These are phyloP conservation scores for Silene latifolia DNA, from an alignment of 148 eudicot species.

Conservation along the genomic window DNA sequence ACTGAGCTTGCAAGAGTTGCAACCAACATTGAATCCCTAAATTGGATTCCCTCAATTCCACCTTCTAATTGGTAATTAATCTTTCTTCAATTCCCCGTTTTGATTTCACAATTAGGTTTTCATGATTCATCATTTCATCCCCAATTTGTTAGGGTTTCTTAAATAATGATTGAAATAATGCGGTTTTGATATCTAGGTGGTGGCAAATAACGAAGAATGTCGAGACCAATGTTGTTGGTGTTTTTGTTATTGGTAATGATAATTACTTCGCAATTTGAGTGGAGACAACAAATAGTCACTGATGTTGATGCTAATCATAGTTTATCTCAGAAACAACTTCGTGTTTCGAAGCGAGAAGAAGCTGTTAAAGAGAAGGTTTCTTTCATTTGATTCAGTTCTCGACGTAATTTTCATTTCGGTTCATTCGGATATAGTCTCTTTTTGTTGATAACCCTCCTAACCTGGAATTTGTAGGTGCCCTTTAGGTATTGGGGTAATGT, in stretches of 20 bases:
- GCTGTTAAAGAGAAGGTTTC: conserved; percentile 77
- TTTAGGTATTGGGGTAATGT: too few species aligned
- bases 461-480: too few species aligned
- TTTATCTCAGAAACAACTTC: conserved; percentile 51
- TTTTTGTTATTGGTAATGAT: conserved; percentile 59
- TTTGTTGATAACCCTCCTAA: too few species aligned
- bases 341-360: conserved; percentile 55
- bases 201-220: conserved; percentile 36
- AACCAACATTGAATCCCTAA: conserved; percentile 2
- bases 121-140: background rate
- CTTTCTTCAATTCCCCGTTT: background rate
- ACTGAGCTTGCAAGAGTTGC: background rate
- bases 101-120: conserved; percentile 19
- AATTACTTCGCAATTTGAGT: conserved; percentile 80
- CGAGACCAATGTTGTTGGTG: conserved; percentile 65
- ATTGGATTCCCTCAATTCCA: conserved; percentile 15
- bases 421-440: too few species aligned
- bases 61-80: conserved; percentile 4
- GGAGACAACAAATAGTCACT: conserved; percentile 61
- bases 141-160: conserved; percentile 17
- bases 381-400: background rate
- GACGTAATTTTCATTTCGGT: background rate
- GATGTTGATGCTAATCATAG: conserved; percentile 48
- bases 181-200: conserved; percentile 17
- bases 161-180: background rate